Base-by-base conservation (phyloP, 371 early-diverging fungal genomes). In the Globomyces sp. region DNA sequence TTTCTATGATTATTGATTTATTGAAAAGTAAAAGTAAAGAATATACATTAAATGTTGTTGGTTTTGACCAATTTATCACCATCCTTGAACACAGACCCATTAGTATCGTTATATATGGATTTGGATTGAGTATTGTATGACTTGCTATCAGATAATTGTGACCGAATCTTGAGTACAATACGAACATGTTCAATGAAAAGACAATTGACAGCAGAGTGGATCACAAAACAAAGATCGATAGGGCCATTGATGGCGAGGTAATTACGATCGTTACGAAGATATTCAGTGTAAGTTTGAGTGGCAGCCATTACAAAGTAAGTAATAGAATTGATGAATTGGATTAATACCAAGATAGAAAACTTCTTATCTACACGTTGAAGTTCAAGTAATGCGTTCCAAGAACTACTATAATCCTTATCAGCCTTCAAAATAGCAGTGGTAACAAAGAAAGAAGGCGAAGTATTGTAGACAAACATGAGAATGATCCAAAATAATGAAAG, bases 131-230 rank as follows among this genome's bases (percentile, higher is more conserved):
- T 24, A 24, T 24, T 24, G 24, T 24, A 24, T 24, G 24, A 24
- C 24, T 24, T 24, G 24, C 24, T 24, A 24, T 24, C 24, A 24
- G 24, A 24, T 0, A 24, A 24, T 24, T 24, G 24, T 24, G 24
- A 24, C 24, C 24, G 24, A 39, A 40, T 39, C 39, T 55, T 55
- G 37, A 55, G 39, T 11, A 55, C 55, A 10, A 39, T 39, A 4
- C 40, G 55, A 55, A 51, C 34, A 34, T 51, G 51, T 13, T 51
- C 51, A 4, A 51, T 51, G 34, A 51, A 51, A 11, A 51, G 11
- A 13, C 51, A 10, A 51, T 51, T 51, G 3, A 51, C 34, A 13
- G 34, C 51, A 13, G 51, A 11, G 34, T 51, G 51, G 34, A 51
- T 2, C 11, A 34, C 6, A 13, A 55, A 39, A 6, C 39, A 55